Evolutionary conservation across 2,329 filamentous ascomycete species (phyloP).

Genomic region (Penicillium sp.): DNA sequence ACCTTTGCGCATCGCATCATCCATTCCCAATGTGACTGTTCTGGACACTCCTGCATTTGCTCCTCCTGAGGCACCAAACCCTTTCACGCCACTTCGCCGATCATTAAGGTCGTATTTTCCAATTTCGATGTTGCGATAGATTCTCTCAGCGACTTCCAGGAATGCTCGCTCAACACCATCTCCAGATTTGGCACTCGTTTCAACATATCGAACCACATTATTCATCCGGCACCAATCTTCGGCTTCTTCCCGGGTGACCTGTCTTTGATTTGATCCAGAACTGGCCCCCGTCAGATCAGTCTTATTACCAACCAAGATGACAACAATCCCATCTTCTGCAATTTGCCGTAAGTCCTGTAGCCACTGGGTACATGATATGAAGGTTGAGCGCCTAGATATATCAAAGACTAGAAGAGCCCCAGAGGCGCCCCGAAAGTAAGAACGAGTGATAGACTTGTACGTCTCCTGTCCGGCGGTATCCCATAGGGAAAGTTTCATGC

Average conservation of each 20-base stretch:
- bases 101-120: constrained; percentile 95
- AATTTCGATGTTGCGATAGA: constrained; percentile 94
- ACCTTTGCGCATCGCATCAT: constrained; percentile 48
- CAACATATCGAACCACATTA: constrained; percentile 87
- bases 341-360: constrained; percentile 91
- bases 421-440: constrained; percentile 82
- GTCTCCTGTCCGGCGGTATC: constrained; percentile 96
- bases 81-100: constrained; percentile 86
- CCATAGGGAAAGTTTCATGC: constrained; percentile 95
- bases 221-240: constrained; percentile 85
- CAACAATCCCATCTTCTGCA: constrained; percentile 91
- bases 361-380: constrained; percentile 87
- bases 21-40: constrained; percentile 47
- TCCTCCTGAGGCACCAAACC: constrained; percentile 44
- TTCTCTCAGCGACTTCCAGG: constrained; percentile 86
- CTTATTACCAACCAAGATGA: constrained; percentile 95
- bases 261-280: constrained; percentile 56
- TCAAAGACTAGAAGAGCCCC: constrained; percentile 89
- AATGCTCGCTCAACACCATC: constrained; percentile 94
- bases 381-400: constrained; percentile 81
- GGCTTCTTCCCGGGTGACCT: constrained; percentile 79
- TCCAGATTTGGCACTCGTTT: constrained; percentile 93
- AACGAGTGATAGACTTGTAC: constrained; percentile 92
- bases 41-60: constrained; percentile 36
- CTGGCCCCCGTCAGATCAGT: constrained; percentile 67